Evolutionary conservation across 495 filamentous ascomycete species (phyloP), one percentile per base, ranked within the genome.

Genomic region (Xylaria intraflava): DNA sequence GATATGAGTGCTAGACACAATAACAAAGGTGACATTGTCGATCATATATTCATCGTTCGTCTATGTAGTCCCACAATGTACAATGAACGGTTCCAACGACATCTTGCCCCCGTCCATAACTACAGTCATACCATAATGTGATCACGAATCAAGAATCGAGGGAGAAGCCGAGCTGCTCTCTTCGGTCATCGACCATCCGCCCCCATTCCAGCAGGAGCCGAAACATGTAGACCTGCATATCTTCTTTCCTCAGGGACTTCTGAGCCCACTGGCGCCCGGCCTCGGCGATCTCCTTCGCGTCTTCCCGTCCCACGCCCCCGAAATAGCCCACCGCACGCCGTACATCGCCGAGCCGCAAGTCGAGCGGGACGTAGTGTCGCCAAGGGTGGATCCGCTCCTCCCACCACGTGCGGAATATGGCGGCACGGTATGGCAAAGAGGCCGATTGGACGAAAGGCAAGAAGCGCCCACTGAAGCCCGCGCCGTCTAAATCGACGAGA

Each of bases 211-310:
- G 66, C 50, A 91, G 60, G 43, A 94, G 64, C 36, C 89, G 68
- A 65, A 90, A 92, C 66, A 91, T 79, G 61, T 92, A 94, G 19
- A 91, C 78, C 66, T 89, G 82, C 83, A 87, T 88, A 65, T 94
- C 89, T 68, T 89, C 86, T 56, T 80, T 84, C 60, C 87, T 75
- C 22, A 92, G 58, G 10, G 83, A 84, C 51, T 72, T 74, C 0
- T 65, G 66, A 3, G 82, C 80, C 86, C 87, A 90, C 48, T 75
- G 67, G 35, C 72, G 68, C 0, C 87, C 87, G 36, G 80, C 67
- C 42, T 83, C 78, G 14, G 86, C 84, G 51, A 94, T 89, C 71
- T 64, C 71, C 49, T 69, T 62, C 1, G 56, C 75, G 20, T 80
- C 72, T 17, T 24, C 45, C 6, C 40, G 36, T 2, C 57, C 63